A percentile compares a stretch with the other conserved stretches of the same genome.
Evolutionary conservation across 257 asterid species (phyloP).

Genomic region (Osmanthus fragrans): DNA sequence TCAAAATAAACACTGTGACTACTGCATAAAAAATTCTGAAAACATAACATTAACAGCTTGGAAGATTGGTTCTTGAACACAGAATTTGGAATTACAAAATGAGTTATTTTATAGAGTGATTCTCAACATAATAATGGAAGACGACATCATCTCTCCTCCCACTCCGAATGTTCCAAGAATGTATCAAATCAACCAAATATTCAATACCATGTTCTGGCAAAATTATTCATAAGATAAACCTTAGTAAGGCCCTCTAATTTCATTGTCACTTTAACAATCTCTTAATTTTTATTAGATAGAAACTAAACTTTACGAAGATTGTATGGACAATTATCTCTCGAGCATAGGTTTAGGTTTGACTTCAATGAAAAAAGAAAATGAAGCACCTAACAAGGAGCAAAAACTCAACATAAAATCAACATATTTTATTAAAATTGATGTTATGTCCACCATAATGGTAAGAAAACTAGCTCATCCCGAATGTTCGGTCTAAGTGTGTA

Average conservation of each 20-base stretch:
- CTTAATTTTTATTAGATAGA: neutral
- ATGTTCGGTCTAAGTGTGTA: too few species aligned
- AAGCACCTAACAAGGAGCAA: too few species aligned
- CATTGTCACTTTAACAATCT: neutral
- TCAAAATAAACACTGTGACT: neutral
- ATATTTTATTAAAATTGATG: too few species aligned
- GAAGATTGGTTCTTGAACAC: neutral
- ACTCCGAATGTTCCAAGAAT: slow-evolving; percentile 36
- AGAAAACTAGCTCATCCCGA: too few species aligned
- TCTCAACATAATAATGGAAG: slow-evolving; percentile 5
- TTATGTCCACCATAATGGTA: too few species aligned
- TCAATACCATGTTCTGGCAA: slow-evolving; percentile 28
- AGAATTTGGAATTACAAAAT: neutral
- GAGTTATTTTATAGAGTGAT: neutral
- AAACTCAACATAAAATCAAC: too few species aligned
- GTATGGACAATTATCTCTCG: too few species aligned
- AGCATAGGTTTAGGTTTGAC: too few species aligned
- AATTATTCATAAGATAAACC: neutral
- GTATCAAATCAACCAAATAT: slow-evolving; percentile 8
- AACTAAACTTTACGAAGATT: neutral
- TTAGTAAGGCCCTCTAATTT: too few species aligned
- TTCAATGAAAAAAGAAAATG: too few species aligned
- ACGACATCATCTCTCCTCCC: slow-evolving; percentile 26
- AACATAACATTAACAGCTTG: neutral
- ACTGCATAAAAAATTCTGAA: neutral